Base-by-base conservation (phyloP, 805 yeast genomes). In the Saccharomycopsis synnaedendra region DNA sequence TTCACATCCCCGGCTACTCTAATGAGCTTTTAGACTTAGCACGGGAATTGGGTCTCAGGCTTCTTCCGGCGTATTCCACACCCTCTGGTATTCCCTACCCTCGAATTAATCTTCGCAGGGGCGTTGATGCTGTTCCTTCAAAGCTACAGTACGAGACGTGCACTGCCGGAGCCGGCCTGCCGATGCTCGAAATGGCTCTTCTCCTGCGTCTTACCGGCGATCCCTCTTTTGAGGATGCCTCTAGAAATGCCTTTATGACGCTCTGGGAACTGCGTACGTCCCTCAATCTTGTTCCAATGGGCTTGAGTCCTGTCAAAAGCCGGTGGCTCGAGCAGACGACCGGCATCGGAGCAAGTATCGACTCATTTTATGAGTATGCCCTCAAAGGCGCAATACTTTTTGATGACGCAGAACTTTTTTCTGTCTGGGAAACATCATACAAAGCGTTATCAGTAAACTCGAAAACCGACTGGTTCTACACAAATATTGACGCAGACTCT, bases 331-430 rank as follows among this genome's bases (percentile, higher is more conserved):
- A 82, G 48, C 60, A 71, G 0, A 63, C 78, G 39, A 76, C 93
- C 0, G 96, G 96, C 0, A 71, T 85, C 6, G 97, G 97, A 2
- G 97, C 97, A 0, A 83, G 95, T 2, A 75, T 86, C 10, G 97
- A 89, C 62, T 86, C 96, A 0, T 85, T 85, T 58, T 89, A 82
- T 60, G 97, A 89, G 58, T 85, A 88, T 62, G 84, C 95, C 0
- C 69, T 86, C 39, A 89, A 89, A 59, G 78, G 80, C 27, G 68
- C 88, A 2, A 72, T 89, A 7, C 58, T 89, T 9, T 86, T 88
- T 51, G 77, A 84, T 58, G 84, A 82, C 55, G 66, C 67, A 9
- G 65, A 69, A 8, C 64, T 77, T 37, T 58, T 60, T 37, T 58
- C 65, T 3, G 70, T 87, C 50, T 88, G 89, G 85, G 59, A 68